Evolutionary conservation across 257 asterid species (phyloP).

Genomic region (Gentiana macrophylla): DNA sequence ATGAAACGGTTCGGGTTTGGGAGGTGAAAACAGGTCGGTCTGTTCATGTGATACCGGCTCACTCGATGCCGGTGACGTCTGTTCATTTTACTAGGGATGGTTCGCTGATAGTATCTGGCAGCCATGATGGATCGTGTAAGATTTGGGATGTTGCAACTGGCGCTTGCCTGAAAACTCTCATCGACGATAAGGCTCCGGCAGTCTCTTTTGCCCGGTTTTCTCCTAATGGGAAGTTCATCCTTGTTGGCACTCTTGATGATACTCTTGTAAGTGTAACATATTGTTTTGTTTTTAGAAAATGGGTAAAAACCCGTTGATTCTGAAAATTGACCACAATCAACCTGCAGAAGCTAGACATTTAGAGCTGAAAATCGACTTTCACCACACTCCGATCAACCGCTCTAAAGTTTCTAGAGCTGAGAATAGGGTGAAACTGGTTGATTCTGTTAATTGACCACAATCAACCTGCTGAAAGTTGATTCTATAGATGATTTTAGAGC

Average conservation of each 20-base stretch:
- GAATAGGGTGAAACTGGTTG: no score
- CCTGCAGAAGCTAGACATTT: no score
- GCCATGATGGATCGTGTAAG: constrained; percentile 92
- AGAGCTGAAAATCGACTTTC: no score
- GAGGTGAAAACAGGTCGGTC: constrained; percentile 71
- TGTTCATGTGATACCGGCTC: constrained; percentile 55
- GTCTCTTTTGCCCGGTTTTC: constrained; percentile 81
- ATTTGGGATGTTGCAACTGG: constrained; percentile 77
- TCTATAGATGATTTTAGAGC: no score
- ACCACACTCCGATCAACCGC: no score
- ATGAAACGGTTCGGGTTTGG: constrained; percentile 83
- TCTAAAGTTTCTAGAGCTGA: no score
- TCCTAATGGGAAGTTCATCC: constrained; percentile 85
- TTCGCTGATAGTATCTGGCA: constrained; percentile 65
- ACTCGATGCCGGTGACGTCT: constrained; percentile 71
- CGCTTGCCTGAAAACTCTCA: constrained; percentile 45
- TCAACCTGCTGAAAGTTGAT: no score
- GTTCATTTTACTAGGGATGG: constrained; percentile 78
- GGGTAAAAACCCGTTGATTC: no score
- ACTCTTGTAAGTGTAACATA: constrained; percentile 50
- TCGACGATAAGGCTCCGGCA: constrained; percentile 58
- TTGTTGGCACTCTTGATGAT: constrained; percentile 73
- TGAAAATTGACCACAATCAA: no score
- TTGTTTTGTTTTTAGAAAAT: no score
- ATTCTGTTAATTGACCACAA: no score